phyloP scores from a whole-genome alignment of 495 filamentous ascomycete genomes.

The Penicillium goetzii region DNA sequence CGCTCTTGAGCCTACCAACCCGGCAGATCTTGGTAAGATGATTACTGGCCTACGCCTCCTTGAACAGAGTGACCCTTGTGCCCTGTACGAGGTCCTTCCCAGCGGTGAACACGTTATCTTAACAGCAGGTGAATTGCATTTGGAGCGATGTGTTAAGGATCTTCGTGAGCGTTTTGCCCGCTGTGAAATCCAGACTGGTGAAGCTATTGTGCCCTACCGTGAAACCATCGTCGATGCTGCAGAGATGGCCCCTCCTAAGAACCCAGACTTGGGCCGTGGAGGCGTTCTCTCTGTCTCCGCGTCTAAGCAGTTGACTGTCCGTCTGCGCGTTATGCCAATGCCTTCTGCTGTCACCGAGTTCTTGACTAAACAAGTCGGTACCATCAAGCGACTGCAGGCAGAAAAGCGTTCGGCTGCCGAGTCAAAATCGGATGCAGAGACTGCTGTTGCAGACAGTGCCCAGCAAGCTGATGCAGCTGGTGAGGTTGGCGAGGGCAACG shows the following conservation, averaged over 20 bases:
- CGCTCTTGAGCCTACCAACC: constrained; percentile 86
- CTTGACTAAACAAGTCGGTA: constrained; percentile 72
- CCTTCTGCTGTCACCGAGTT: constrained; percentile 82
- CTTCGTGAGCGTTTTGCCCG: constrained; percentile 89
- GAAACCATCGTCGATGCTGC: constrained; percentile 85
- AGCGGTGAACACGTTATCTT: constrained; percentile 95
- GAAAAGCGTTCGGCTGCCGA: constrained; percentile 58
- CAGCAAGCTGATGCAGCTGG: constrained; percentile 46
- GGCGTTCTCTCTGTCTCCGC: constrained; percentile 72
- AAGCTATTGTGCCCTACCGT: constrained; percentile 93
- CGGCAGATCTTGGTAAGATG: constrained; percentile 90
- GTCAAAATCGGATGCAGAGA: constrained; percentile 42
- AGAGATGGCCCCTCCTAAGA: constrained; percentile 88
- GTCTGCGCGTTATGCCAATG: constrained; percentile 78
- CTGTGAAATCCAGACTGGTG: constrained; percentile 93
- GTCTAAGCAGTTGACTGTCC: constrained; percentile 82
- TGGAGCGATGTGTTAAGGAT: constrained; percentile 94
- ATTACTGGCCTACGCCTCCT: constrained; percentile 84
- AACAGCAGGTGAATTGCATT: constrained; percentile 91
- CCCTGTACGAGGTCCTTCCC: constrained; percentile 89
- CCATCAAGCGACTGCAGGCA: constrained; percentile 79
- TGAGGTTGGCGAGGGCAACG: constrained; percentile 54
- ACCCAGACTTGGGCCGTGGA: constrained; percentile 87
- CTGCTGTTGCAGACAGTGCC: constrained; percentile 26
- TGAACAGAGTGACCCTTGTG: constrained; percentile 94